Evolutionary conservation across 345 rosid genomes (phyloP).

Genomic region (Geranium rotundifolium): DNA sequence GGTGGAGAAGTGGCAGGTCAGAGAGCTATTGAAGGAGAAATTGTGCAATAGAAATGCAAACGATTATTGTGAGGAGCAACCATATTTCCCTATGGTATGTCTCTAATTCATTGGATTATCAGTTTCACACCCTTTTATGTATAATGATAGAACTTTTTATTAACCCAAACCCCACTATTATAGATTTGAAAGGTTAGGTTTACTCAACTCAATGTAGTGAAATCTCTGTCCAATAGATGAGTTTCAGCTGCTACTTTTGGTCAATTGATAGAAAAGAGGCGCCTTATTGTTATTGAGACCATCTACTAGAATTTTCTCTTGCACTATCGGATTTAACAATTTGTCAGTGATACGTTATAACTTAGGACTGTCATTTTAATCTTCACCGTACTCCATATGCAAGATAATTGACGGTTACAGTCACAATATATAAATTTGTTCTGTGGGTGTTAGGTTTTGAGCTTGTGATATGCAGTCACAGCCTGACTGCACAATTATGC

Average conservation of each 20-base stretch:
- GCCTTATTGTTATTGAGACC: background rate
- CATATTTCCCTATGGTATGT: constrained; percentile 49
- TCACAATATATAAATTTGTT: too few species aligned
- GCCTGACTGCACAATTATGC: too few species aligned
- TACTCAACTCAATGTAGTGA: constrained; percentile 22
- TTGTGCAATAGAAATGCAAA: constrained; percentile 38
- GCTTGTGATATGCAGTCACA: too few species aligned
- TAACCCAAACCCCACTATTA: constrained; percentile 5
- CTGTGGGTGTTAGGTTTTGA: too few species aligned
- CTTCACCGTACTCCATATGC: too few species aligned
- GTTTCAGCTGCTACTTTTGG: constrained; percentile 30
- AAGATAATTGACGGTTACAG: too few species aligned
- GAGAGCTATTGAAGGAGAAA: constrained; percentile 67
- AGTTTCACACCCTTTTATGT: constrained; percentile 11
- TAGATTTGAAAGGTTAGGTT: constrained; percentile 16
- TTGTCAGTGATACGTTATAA: constrained; percentile 9
- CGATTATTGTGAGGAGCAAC: constrained; percentile 33
- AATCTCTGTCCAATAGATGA: constrained; percentile 51
- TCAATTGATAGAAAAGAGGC: constrained; percentile 20
- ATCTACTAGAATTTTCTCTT: constrained; percentile 12
- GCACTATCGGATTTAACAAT: constrained; percentile 11
- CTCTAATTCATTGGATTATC: constrained; percentile 23
- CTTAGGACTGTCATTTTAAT: background rate
- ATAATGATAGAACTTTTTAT: background rate
- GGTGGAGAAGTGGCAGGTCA: constrained; percentile 71